Conservation (phyloP, 1,284 basidiomycete species). For the Pseudozyma hubeiensis region DNA sequence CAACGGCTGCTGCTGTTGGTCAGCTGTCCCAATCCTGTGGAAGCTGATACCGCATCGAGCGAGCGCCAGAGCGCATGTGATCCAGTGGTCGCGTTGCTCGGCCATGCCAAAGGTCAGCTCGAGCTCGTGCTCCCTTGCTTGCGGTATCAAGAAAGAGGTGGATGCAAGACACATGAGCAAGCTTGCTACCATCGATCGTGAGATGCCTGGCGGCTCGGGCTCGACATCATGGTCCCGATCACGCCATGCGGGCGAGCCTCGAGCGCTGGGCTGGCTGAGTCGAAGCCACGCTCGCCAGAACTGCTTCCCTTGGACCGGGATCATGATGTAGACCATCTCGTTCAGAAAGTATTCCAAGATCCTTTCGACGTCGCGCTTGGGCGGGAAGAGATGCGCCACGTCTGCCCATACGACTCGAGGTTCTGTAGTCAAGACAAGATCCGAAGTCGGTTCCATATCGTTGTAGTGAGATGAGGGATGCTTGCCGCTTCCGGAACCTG, state of each 20-base stretch:
- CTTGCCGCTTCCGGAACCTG: neutral
- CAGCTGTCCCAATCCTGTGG: neutral
- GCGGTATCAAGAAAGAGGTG: constrained; percentile 25
- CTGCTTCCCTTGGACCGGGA: constrained; percentile 37
- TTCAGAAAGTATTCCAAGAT: constrained; percentile 29
- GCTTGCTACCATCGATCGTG: constrained; percentile 29
- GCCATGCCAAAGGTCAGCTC: constrained; percentile 12
- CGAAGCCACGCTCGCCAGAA: constrained; percentile 28
- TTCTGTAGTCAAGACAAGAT: constrained; percentile 9
- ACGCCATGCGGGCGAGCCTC: neutral
- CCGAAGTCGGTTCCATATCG: neutral
- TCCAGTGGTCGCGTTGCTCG: constrained; percentile 31
- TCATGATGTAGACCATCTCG: constrained; percentile 43
- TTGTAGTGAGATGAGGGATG: neutral
- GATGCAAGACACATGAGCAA: constrained; percentile 30
- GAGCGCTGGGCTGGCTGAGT: neutral
- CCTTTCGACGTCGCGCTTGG: constrained; percentile 25
- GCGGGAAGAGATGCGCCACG: constrained; percentile 30
- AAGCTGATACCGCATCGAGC: constrained; percentile 13
- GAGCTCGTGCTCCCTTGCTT: constrained; percentile 22
- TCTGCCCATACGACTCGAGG: constrained; percentile 22
- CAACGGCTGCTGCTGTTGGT: constrained; percentile 3
- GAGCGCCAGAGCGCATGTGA: constrained; percentile 30
- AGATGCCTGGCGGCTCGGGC: constrained; percentile 10
- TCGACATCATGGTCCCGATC: neutral